Percentiles rank a stretch among this genome's conserved stretches.
These are phyloP conservation scores for Taphrina betulina DNA, from an alignment of 1,139 yeast genomes.

Conservation along the genomic window DNA sequence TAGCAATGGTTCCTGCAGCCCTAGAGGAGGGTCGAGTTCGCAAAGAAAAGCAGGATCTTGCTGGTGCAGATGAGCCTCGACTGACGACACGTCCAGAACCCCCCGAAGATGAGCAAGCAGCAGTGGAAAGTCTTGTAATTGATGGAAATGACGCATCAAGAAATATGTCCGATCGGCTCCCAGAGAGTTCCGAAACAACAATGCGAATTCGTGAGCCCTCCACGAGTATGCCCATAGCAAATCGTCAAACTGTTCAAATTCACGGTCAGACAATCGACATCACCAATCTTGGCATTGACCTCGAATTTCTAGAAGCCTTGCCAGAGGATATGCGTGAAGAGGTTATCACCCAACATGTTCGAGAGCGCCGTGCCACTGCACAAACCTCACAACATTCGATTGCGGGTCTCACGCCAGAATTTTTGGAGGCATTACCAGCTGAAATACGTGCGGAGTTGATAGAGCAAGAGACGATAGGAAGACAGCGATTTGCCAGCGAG, in stretches of 20 bases:
- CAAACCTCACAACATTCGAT: constrained; percentile 42
- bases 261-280: constrained; percentile 82
- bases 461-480: constrained; percentile 55
- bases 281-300: constrained; percentile 87
- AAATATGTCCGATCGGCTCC: constrained; percentile 28
- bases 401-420: constrained; percentile 71
- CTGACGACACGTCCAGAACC: constrained; percentile 40
- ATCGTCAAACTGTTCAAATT: constrained; percentile 53
- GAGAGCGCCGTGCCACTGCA: constrained; percentile 58
- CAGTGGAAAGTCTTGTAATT: no score
- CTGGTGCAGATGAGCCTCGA: constrained; percentile 27
- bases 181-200: constrained; percentile 37
- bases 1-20: constrained; percentile 44
- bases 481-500: constrained; percentile 27
- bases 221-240: constrained; percentile 40
- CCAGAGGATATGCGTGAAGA: constrained; percentile 95
- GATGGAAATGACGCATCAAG: no score
- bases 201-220: constrained; percentile 23
- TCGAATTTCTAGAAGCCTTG: constrained; percentile 81
- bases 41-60: constrained; percentile 37
- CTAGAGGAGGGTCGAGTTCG: constrained; percentile 40
- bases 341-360: constrained; percentile 79
- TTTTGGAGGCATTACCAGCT: constrained; percentile 77
- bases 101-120: constrained; percentile 45
- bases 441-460: constrained; percentile 69